phyloP scores from a whole-genome alignment of 257 asterid genomes.

The Coffea eugenioides region DNA sequence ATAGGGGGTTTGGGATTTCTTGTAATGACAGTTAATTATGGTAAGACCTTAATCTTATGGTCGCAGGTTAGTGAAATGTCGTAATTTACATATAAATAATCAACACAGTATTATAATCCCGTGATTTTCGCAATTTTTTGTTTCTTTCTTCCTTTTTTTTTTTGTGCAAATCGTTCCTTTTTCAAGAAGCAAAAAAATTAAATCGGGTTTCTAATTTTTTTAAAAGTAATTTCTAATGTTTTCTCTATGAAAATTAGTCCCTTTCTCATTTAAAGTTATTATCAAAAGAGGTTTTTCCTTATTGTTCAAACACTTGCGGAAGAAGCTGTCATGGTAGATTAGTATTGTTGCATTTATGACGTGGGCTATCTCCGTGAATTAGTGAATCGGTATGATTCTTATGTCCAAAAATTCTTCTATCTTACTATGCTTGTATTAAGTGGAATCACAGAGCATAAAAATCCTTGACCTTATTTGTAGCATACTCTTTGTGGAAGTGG shows the following conservation, averaged over 20 bases:
- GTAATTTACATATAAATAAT: neutral
- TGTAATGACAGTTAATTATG: neutral
- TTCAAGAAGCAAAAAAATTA: neutral
- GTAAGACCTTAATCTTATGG: neutral
- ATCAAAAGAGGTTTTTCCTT: too few species aligned
- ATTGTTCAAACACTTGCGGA: too few species aligned
- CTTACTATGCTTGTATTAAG: neutral
- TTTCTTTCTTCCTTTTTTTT: neutral
- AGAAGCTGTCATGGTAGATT: neutral
- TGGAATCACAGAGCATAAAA: neutral
- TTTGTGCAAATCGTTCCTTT: neutral
- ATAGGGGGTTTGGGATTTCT: slow-evolving; percentile 14
- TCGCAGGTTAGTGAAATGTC: slow-evolving; percentile 6
- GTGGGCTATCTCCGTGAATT: neutral
- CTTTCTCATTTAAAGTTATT: too few species aligned
- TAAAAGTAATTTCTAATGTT: too few species aligned
- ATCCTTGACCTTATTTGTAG: too few species aligned
- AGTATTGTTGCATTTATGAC: neutral
- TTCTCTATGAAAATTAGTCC: too few species aligned
- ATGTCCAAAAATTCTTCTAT: neutral
- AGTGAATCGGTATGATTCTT: too few species aligned
- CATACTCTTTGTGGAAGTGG: too few species aligned
- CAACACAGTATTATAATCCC: neutral
- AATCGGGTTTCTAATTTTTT: too few species aligned
- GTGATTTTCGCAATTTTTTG: neutral